Conservation (phyloP, 2,329 filamentous ascomycete species). For the Clonostachys sp. region DNA sequence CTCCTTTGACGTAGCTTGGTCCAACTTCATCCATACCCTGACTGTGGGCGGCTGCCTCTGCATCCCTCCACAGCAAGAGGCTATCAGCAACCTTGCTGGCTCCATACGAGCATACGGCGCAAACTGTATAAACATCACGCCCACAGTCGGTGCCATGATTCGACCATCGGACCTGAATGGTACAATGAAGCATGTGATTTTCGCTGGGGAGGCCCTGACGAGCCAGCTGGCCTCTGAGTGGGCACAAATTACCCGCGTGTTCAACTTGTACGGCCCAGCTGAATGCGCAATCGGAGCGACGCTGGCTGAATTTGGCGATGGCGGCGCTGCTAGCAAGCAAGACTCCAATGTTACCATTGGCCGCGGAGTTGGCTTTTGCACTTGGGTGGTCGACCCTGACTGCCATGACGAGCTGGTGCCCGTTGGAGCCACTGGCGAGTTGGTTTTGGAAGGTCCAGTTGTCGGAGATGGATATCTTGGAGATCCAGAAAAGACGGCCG, state of each 20-base stretch:
- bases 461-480: slow-evolving; percentile 4
- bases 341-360: slow-evolving; percentile 11
- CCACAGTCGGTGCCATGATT: slow-evolving; percentile 27
- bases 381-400: slow-evolving; percentile 14
- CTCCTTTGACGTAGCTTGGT: slow-evolving; percentile 11
- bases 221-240: slow-evolving; percentile 7
- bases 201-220: slow-evolving; percentile 8
- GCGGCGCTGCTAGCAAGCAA: slow-evolving; percentile 11
- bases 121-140: slow-evolving; percentile 25
- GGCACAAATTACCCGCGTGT: slow-evolving; percentile 1
- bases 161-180: background rate
- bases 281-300: slow-evolving; percentile 14
- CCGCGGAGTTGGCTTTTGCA: slow-evolving; percentile 1
- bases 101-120: slow-evolving; percentile 33
- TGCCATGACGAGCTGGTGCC: slow-evolving; percentile 1
- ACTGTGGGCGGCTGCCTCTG: slow-evolving; percentile 39
- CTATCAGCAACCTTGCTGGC: slow-evolving; percentile 37
- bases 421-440: slow-evolving; percentile 24
- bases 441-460: slow-evolving; percentile 30
- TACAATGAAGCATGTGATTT: slow-evolving; percentile 1
- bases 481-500: slow-evolving; percentile 5
- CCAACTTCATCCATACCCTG: slow-evolving; percentile 7
- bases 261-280: slow-evolving; percentile 11
- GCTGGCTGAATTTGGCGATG: background rate
- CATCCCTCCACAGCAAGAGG: slow-evolving; percentile 46